phyloP scores from a whole-genome alignment of 208 protist species.

The Leishmania martiniquensis region DNA sequence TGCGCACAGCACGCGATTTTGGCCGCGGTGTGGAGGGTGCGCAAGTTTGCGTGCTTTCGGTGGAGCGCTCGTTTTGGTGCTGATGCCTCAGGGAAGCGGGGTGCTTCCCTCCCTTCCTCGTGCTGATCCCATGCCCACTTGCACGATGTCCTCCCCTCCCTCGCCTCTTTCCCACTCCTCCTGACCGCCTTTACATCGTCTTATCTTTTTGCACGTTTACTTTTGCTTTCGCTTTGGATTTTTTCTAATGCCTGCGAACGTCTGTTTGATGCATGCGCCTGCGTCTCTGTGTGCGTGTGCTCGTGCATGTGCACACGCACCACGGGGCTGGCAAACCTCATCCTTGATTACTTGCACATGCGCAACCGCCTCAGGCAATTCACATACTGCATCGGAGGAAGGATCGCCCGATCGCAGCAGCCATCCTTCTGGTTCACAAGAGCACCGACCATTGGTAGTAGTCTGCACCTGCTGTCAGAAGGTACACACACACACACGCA shows the following conservation, averaged over 20 bases:
- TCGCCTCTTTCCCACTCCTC: not conserved
- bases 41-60: not conserved
- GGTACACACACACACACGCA: not conserved
- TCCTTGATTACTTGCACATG: not conserved
- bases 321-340: not conserved
- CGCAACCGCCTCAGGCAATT: not conserved
- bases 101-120: not conserved
- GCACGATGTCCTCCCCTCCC: not conserved
- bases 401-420: not conserved
- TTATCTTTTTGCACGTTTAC: not conserved
- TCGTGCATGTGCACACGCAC: not conserved
- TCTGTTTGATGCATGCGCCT: not conserved
- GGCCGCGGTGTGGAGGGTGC: no score
- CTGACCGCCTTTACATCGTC: not conserved
- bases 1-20: not conserved
- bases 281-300: not conserved
- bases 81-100: not conserved
- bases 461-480: not conserved
- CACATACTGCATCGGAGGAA: not conserved
- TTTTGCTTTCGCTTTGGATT: not conserved
- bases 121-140: not conserved
- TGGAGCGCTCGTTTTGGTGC: not conserved
- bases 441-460: not conserved
- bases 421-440: not conserved
- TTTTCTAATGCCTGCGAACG: not conserved